Base-by-base conservation (phyloP, 2,329 filamentous ascomycete species). In the Helotiales sp. region DNA sequence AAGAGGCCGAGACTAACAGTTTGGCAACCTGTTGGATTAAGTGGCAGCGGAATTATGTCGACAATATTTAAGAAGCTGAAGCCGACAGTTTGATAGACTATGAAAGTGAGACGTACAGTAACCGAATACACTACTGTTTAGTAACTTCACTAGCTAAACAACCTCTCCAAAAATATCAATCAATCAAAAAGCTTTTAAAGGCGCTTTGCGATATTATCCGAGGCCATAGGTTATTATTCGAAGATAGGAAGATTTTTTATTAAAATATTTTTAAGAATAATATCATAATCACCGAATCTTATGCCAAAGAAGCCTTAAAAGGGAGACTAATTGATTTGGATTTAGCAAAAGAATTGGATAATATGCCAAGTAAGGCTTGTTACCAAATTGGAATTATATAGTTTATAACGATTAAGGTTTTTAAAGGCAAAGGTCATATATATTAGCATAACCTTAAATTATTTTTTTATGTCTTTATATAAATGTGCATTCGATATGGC, bases 231-330 rank as follows among this genome's bases (percentile, higher is more conserved):
- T 79, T 75, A n/a, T 71, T 82, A 0, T 77, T 78, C 32, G 13
- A 72, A 0, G 64, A 76, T 5, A 74, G n/a, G n/a, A n/a, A n/a
- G n/a, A n/a, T n/a, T n/a, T n/a, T n/a, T n/a, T n/a, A n/a, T n/a
- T n/a, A n/a, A 76, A 11, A 81, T 43, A 76, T 82, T 15, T 81
- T 77, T 0, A 69, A 75, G 1, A 74, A 76, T n/a, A 81, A 80
- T 59, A 78, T 82, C n/a, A 79, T 81, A 30, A 78, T 82, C 13
- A 72, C 57, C 1, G 20, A 70, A 55, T 11, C 37, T 34, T 0
- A 54, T 63, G 24, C 58, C 20, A 17, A 69, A 67, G 58, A 54
- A 54, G 62, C 8, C 45, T 26, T 54, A 54, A 72, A 67, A 66
- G 66, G 62, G 62, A 71, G 28, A 59, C 22, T 71, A 47, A 71